Base-by-base conservation (phyloP, 2,329 filamentous ascomycete genomes). In the Scorias spongiosa region DNA sequence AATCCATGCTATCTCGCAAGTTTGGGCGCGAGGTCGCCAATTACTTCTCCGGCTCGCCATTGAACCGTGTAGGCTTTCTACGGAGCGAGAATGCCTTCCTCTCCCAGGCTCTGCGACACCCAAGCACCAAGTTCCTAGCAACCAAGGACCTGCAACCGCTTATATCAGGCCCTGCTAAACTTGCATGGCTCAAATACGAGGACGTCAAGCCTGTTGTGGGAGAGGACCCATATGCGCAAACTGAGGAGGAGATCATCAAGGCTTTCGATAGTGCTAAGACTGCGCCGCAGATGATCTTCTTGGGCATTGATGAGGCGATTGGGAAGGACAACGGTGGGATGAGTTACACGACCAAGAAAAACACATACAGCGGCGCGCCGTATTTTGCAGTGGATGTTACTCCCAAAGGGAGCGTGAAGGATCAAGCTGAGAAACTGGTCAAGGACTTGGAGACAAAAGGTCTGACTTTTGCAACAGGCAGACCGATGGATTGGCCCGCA, bases 381-480 rank as follows among this genome's bases (percentile, higher is more conserved):
- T 93, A 80, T 65, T 98, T 96, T 59, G 89, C 88, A 1, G 63
- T 98, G 10, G 91, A 96, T 59, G 74, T 94, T 15, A 93, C 88
- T 2, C 81, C 86, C 0, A 45, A 46, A 20, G 80, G 75, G 1
- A 68, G 68, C 2, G 66, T 78, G 30, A 76, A 74, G 45, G 76
- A 80, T 2, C 74, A 74, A 38, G 79, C 79, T 1, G 74, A 75
- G 45, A 66, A 66, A 26, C 66, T 88, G 6, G 71, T 82, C 29
- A 66, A 74, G 44, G 64, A 63, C 2, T 62, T 80, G 50, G 74
- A 82, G 57, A 74, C 70, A 45, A 68, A 68, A 40, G 84, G 81
- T 1, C 57, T 80, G 15, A 67, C 69, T 0, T 84, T 94, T 50
- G 72, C 80, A 32, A 70, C 78, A 45, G 79, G 84, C 11, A 69